phyloP scores from a whole-genome alignment of 305 asterid genomes.

The Solanum aculeatissimum region DNA sequence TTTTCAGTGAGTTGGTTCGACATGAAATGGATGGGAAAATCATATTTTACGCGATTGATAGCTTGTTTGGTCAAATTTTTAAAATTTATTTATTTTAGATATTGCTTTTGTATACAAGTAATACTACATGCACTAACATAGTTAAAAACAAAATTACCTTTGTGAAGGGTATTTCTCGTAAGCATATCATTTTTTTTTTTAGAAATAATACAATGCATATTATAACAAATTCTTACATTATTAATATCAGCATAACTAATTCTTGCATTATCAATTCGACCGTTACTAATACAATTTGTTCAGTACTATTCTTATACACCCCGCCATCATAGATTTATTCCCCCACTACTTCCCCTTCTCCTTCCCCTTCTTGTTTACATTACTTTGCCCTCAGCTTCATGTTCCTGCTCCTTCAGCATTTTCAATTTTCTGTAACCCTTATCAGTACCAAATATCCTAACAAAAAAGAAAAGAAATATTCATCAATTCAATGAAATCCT shows the following conservation, averaged over 20 bases:
- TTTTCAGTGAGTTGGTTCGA: no score
- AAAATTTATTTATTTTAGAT: no score
- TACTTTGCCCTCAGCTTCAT: constrained; percentile 19
- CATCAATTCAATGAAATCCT: neutral
- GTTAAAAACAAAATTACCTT: no score
- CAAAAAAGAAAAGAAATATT: neutral
- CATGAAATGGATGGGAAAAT: no score
- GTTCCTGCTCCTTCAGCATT: constrained; percentile 38
- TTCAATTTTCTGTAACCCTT: constrained; percentile 59
- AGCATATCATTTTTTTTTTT: neutral
- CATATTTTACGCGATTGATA: no score
- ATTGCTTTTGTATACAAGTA: no score
- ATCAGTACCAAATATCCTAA: constrained; percentile 71
- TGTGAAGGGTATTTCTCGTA: neutral
- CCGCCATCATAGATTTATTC: neutral
- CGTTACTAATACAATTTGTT: neutral
- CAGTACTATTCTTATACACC: neutral
- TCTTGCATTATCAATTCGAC: neutral
- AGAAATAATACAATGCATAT: neutral
- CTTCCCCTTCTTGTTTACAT: constrained; percentile 10
- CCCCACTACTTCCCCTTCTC: neutral
- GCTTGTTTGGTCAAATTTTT: no score
- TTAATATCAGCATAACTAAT: neutral
- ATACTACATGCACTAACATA: no score
- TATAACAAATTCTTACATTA: neutral